Conservation (phyloP, 176 grass and related monocot genomes). For the Phyllostachys edulis region DNA sequence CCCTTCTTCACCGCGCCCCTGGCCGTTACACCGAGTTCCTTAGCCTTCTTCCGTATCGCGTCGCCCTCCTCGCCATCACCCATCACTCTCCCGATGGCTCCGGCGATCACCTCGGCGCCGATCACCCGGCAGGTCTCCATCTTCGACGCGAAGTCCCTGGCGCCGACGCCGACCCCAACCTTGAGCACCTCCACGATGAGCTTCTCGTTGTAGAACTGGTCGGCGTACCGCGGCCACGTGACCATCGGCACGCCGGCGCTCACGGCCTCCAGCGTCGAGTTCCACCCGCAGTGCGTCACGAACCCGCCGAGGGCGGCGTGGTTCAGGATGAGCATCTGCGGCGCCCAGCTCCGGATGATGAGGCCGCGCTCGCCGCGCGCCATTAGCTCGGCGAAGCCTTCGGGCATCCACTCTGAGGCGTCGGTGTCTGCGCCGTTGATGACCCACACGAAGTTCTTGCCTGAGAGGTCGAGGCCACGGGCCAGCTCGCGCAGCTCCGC, state of each 20-base stretch:
- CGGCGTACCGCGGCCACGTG: slow-evolving; percentile 63
- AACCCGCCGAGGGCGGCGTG: slow-evolving; percentile 50
- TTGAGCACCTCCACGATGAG: slow-evolving; percentile 53
- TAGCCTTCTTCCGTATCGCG: slow-evolving; percentile 19
- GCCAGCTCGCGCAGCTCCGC: slow-evolving; percentile 55
- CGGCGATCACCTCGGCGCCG: slow-evolving; percentile 27
- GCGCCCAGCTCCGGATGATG: slow-evolving; percentile 56
- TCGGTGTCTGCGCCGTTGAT: neutral
- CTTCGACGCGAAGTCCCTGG: slow-evolving; percentile 18
- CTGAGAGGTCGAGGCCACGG: slow-evolving; percentile 38
- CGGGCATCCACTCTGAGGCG: slow-evolving; percentile 35
- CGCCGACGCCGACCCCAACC: slow-evolving; percentile 40
- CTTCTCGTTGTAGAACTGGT: slow-evolving; percentile 84
- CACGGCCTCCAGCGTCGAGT: slow-evolving; percentile 54
- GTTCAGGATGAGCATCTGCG: slow-evolving; percentile 56
- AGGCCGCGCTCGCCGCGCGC: slow-evolving; percentile 26
- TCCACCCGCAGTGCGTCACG: slow-evolving; percentile 82
- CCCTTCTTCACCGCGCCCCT: slow-evolving; percentile 34
- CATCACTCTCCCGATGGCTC: slow-evolving; percentile 37
- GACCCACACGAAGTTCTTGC: slow-evolving; percentile 62
- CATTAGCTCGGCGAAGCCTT: slow-evolving; percentile 43
- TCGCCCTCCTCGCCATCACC: slow-evolving; percentile 19
- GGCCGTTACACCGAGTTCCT: slow-evolving; percentile 32
- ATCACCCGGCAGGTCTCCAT: slow-evolving; percentile 35
- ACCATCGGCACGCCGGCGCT: slow-evolving; percentile 65